These are phyloP conservation scores for Helichrysum umbraculigerum DNA, from an alignment of 129 eudicot species.

Conservation along the genomic window DNA sequence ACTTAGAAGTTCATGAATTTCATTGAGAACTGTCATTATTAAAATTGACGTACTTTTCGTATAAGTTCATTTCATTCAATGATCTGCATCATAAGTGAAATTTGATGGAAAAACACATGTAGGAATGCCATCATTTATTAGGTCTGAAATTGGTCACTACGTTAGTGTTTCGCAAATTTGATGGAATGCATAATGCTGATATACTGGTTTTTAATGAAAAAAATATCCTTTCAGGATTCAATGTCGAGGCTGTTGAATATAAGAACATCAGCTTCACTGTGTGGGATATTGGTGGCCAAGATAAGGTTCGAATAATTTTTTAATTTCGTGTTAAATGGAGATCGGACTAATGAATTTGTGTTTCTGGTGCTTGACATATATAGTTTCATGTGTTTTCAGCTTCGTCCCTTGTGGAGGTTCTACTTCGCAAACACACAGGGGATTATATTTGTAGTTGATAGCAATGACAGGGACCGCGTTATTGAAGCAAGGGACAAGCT, in stretches of 20 bases:
- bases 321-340: background rate
- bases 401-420: conserved; percentile 3
- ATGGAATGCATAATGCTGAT: background rate
- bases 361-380: too few species aligned
- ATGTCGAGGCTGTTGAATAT: too few species aligned
- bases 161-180: background rate
- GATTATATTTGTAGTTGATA: background rate
- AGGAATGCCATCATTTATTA: background rate
- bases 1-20: too few species aligned
- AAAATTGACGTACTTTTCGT: too few species aligned
- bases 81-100: background rate
- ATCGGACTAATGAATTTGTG: too few species aligned
- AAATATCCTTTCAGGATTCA: background rate
- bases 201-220: background rate
- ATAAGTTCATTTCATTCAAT: background rate
- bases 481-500: conserved; percentile 2
- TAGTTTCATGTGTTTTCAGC: background rate
- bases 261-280: conserved; percentile 6
- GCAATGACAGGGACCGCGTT: background rate
- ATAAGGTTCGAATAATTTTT: background rate
- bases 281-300: background rate
- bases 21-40: background rate
- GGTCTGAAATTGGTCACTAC: background rate
- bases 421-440: background rate
- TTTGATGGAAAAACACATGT: too few species aligned